Base-by-base conservation (phyloP, 805 yeast genomes). In the Myxozyma monticola region DNA sequence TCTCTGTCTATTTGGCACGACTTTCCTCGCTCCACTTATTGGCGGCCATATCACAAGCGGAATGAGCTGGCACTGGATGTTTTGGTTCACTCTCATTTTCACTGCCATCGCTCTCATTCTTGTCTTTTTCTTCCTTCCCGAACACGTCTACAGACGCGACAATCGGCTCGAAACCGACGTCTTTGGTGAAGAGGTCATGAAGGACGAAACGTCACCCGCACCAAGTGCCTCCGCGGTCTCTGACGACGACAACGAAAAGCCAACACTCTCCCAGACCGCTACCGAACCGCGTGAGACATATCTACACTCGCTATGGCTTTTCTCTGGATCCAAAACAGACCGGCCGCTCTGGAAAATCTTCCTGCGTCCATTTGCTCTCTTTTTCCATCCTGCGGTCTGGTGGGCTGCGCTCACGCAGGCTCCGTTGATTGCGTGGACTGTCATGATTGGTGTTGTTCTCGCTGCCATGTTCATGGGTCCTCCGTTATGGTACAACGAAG, bases 1-100 rank as follows among this genome's bases (percentile, higher is more conserved):
- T 55, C 62, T 85, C 68, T 82, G 87, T 22, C 81, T 88, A 10
- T 56, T 54, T 40, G 60, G 60, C 9, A 28, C 53, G 18, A 51
- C 59, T 4, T 56, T 56, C 31, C 49, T 56, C 20, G 42, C 55
- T 3, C 60, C 60, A 9, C 38, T 56, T 14, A 45, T 55, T 30
- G 48, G 56, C 14, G 59, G 59, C 8, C 36, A 37, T 18, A 34
- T 55, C 15, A 42, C 59, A 9, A 9, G n/a, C 4, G 26, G 31
- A 14, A 37, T 53, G 48, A 51, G 53, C 33, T 52, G 59, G 59
- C 60, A 54, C 39, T 55, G 59, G 59, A 26, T 54, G 33, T 55
- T 55, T 21, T 44, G 60, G 54, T 37, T 55, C 18, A 33, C 45
- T 9, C 26, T 42, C 10, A 55, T 55, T 9, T 55, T 55, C 18